These are phyloP conservation scores for Fraxinus americana DNA, from an alignment of 257 asterid genomes.

Conservation along the genomic window DNA sequence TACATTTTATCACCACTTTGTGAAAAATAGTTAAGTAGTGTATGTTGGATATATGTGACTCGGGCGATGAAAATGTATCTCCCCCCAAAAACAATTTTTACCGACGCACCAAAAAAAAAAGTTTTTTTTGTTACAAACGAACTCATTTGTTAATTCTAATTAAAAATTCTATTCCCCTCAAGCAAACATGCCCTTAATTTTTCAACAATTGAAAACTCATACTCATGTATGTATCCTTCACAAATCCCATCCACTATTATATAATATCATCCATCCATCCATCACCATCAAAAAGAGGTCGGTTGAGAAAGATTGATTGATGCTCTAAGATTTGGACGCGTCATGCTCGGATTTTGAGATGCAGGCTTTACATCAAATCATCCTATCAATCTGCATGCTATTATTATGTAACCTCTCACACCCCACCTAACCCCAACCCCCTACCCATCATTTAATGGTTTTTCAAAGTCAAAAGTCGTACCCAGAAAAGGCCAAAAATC, in stretches of 20 bases:
- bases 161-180: too few species aligned
- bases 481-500: conserved; percentile 45
- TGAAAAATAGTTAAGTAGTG: too few species aligned
- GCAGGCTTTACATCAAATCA: conserved; percentile 73
- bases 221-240: conserved; percentile 59
- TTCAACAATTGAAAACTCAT: conserved; percentile 14
- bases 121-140: too few species aligned
- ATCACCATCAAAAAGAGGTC: conserved; percentile 29
- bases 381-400: conserved; percentile 41
- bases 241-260: conserved; percentile 46
- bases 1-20: too few species aligned
- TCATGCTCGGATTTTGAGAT: conserved; percentile 62
- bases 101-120: too few species aligned
- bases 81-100: too few species aligned
- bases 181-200: background rate
- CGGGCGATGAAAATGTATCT: too few species aligned
- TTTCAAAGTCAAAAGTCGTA: conserved; percentile 32
- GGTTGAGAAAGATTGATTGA: conserved; percentile 20
- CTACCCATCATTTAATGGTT: conserved; percentile 3
- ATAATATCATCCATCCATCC: conserved; percentile 14
- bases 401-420: background rate
- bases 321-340: conserved; percentile 41
- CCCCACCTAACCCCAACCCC: background rate
- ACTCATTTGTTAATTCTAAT: too few species aligned
- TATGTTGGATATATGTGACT: too few species aligned